phyloP scores from a whole-genome alignment of 257 asterid genomes.

The Plantago major region DNA sequence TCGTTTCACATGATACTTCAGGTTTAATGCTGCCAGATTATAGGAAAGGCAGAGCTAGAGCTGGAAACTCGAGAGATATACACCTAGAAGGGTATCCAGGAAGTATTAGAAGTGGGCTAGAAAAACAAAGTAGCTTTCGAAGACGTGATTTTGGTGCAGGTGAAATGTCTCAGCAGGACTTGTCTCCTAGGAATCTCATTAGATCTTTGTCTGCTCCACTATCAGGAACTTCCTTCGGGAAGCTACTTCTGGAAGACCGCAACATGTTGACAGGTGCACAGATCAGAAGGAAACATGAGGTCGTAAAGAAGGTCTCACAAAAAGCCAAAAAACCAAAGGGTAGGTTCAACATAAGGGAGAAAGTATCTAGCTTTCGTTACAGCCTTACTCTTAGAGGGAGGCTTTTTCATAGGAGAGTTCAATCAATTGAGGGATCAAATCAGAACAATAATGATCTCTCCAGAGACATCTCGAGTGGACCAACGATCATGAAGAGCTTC shows the following conservation, averaged over 20 bases:
- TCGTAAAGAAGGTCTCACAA: slow-evolving; percentile 49
- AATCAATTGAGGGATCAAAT: slow-evolving; percentile 39
- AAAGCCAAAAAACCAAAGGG: slow-evolving; percentile 64
- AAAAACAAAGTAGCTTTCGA: slow-evolving; percentile 51
- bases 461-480: slow-evolving; percentile 51
- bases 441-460: slow-evolving; percentile 34
- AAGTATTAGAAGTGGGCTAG: slow-evolving; percentile 32
- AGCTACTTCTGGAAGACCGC: slow-evolving; percentile 88
- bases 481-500: slow-evolving; percentile 39
- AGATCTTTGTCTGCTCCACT: slow-evolving; percentile 95
- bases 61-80: slow-evolving; percentile 32
- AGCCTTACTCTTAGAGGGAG: slow-evolving; percentile 70
- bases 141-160: slow-evolving; percentile 49
- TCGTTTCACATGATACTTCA: slow-evolving; percentile 39
- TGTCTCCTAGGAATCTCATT: slow-evolving; percentile 67
- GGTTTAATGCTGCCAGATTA: slow-evolving; percentile 32
- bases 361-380: slow-evolving; percentile 77
- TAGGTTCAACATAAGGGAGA: slow-evolving; percentile 72
- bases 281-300: slow-evolving; percentile 80
- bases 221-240: slow-evolving; percentile 77
- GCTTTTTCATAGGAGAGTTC: slow-evolving; percentile 74
- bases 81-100: slow-evolving; percentile 29
- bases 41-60: slow-evolving; percentile 24
- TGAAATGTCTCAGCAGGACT: slow-evolving; percentile 37
- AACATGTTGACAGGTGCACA: slow-evolving; percentile 70